Evolutionary conservation across 176 grass and related monocot species (phyloP).

Genomic region (Tuctoria greenei): DNA sequence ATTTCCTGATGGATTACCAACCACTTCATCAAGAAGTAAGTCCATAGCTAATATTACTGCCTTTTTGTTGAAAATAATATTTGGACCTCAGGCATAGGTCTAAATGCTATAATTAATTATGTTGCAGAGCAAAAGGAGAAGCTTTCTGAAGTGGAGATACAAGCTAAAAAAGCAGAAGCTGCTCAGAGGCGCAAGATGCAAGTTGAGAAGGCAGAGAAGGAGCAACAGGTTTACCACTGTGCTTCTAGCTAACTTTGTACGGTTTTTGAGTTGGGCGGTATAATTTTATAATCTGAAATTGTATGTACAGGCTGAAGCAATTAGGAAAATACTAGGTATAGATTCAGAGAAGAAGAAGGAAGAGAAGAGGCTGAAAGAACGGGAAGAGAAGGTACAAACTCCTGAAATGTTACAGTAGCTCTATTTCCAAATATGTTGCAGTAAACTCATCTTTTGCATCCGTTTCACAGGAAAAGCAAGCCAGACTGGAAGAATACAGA

Average conservation of each 20-base stretch:
- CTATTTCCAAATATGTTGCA: neutral
- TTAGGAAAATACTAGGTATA: conserved; percentile 77
- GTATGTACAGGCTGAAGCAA: conserved; percentile 60
- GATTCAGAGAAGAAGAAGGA: conserved; percentile 75
- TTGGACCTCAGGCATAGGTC: conserved; percentile 15
- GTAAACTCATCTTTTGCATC: neutral
- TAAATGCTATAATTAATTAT: conserved; percentile 36
- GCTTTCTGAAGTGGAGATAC: conserved; percentile 75
- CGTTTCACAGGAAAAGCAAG: conserved; percentile 46
- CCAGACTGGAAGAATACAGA: conserved; percentile 44
- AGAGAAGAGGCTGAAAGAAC: conserved; percentile 63
- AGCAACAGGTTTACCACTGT: conserved; percentile 72
- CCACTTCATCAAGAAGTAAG: conserved; percentile 92
- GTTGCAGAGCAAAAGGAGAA: conserved; percentile 83
- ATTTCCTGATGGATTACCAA: conserved; percentile 86
- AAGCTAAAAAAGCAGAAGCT: conserved; percentile 82
- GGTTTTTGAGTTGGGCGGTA: neutral
- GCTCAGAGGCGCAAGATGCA: conserved; percentile 98
- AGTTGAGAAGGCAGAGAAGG: conserved; percentile 88
- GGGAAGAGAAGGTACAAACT: conserved; percentile 48
- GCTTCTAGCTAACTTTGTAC: conserved; percentile 1
- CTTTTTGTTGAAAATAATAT: conserved; percentile 28
- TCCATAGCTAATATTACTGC: conserved; percentile 12
- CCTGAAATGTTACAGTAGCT: conserved; percentile 2
- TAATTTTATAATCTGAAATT: conserved; percentile 13